These are phyloP conservation scores for Dunaliella salina DNA, from an alignment of 163 green algal species.

Conservation along the genomic window DNA sequence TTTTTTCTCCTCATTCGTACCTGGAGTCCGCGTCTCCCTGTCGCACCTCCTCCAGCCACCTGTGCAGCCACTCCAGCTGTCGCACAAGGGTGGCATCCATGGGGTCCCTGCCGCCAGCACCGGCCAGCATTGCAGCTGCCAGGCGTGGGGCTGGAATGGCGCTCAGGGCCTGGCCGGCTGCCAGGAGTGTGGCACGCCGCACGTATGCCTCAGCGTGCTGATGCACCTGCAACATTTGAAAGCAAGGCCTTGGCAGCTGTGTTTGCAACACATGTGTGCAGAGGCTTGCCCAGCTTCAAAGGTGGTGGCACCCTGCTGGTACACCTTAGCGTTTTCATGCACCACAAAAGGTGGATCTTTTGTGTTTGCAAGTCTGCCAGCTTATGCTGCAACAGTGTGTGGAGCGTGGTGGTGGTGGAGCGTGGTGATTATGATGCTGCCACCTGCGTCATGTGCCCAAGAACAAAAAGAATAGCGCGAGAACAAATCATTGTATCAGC, in stretches of 20 bases:
- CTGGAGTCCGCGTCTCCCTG: neutral
- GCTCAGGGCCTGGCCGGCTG: conserved; percentile 50
- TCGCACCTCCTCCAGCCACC: neutral
- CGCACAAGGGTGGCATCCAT: conserved; percentile 44
- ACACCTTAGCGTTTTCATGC: too few species aligned
- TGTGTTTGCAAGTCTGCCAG: too few species aligned
- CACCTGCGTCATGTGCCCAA: too few species aligned
- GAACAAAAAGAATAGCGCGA: too few species aligned
- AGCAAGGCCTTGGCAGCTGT: neutral
- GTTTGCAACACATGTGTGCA: neutral
- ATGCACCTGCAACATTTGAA: conserved; percentile 32
- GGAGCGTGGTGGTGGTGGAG: too few species aligned
- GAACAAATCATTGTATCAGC: too few species aligned
- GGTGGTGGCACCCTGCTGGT: neutral
- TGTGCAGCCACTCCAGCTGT: conserved; percentile 56
- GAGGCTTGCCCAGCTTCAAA: neutral
- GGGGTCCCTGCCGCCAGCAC: neutral
- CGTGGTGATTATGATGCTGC: too few species aligned
- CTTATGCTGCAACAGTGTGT: too few species aligned
- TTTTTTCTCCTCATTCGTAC: neutral
- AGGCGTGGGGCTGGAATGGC: conserved; percentile 51
- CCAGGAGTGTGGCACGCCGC: conserved; percentile 56
- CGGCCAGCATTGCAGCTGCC: conserved; percentile 33
- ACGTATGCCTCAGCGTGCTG: conserved; percentile 63
- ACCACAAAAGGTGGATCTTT: too few species aligned